These are phyloP conservation scores for Esteya vermicola DNA, from an alignment of 2,329 filamentous ascomycete genomes.

Conservation along the genomic window DNA sequence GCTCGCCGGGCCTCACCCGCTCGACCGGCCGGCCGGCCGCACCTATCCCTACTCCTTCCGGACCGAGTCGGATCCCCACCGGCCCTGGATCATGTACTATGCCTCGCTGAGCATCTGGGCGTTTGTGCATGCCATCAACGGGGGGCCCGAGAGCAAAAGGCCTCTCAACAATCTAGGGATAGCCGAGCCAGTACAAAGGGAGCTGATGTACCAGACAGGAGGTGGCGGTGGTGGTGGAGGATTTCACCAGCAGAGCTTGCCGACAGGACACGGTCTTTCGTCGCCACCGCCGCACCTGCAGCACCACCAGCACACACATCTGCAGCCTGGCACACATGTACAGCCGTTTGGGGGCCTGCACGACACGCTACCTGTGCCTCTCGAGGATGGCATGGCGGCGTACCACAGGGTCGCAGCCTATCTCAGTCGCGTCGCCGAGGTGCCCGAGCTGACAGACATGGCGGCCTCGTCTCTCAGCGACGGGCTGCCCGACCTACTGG, in stretches of 20 bases:
- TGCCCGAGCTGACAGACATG: slow-evolving; percentile 55
- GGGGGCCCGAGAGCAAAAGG: too few species aligned
- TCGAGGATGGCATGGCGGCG: slow-evolving; percentile 5
- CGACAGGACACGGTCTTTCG: too few species aligned
- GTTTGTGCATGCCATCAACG: slow-evolving; percentile 63
- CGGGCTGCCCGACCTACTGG: slow-evolving; percentile 30
- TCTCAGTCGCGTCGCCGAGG: slow-evolving; percentile 49
- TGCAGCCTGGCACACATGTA: too few species aligned
- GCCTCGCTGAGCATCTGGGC: slow-evolving; percentile 76
- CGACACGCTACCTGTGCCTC: too few species aligned
- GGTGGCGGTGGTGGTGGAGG: too few species aligned
- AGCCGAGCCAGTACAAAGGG: too few species aligned
- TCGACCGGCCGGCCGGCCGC: slow-evolving; percentile 21
- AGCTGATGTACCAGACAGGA: too few species aligned
- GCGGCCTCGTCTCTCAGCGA: slow-evolving; percentile 52
- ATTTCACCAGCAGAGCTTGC: too few species aligned
- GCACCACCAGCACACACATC: too few species aligned
- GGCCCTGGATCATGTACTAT: slow-evolving; percentile 85
- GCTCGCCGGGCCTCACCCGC: slow-evolving; percentile 1
- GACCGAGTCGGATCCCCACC: slow-evolving; percentile 67
- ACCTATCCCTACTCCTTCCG: slow-evolving; percentile 51
- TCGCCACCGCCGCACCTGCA: too few species aligned
- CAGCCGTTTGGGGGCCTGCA: too few species aligned
- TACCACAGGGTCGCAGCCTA: slow-evolving; percentile 26
- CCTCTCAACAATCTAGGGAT: too few species aligned